Percentiles rank a stretch among this genome's conserved stretches.
phyloP scores from a whole-genome alignment of 345 rosid genomes.

The Excoecaria cochinchinensis region DNA sequence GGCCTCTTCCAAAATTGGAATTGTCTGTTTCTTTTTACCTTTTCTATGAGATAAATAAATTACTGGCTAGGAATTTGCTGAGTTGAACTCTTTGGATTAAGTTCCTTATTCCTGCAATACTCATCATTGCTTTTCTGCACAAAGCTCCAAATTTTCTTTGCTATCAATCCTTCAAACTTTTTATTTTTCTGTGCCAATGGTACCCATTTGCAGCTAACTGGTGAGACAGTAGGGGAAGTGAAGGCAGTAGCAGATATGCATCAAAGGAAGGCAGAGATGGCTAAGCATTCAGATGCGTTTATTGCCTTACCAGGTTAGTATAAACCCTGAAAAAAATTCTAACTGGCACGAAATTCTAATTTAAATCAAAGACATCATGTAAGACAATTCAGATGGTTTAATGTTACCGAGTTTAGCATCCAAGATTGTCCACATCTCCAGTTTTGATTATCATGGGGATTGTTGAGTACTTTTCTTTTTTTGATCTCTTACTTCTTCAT shows the following conservation, averaged over 20 bases:
- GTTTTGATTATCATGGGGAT: slow-evolving; percentile 17
- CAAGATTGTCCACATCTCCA: slow-evolving; percentile 15
- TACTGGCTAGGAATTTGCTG: slow-evolving; percentile 13
- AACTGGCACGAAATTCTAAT: slow-evolving; percentile 21
- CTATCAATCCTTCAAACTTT: slow-evolving; percentile 16
- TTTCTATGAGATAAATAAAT: slow-evolving; percentile 1
- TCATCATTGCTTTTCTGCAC: slow-evolving; percentile 59
- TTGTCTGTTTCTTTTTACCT: neutral
- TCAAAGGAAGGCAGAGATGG: slow-evolving; percentile 99
- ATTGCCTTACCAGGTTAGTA: slow-evolving; percentile 97
- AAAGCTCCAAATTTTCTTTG: slow-evolving; percentile 29
- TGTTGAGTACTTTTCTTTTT: slow-evolving; percentile 12
- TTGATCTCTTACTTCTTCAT: slow-evolving; percentile 13
- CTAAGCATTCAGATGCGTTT: slow-evolving; percentile 99
- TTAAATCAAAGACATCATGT: slow-evolving; percentile 24
- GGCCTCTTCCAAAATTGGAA: slow-evolving; percentile 19
- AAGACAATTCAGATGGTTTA: slow-evolving; percentile 23
- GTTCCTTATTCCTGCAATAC: slow-evolving; percentile 35
- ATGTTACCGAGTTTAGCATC: slow-evolving; percentile 15
- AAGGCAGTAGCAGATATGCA: slow-evolving; percentile 99
- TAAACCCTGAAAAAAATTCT: slow-evolving; percentile 19
- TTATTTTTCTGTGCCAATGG: slow-evolving; percentile 22
- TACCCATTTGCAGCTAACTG: slow-evolving; percentile 74
- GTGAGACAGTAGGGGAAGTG: slow-evolving; percentile 99
- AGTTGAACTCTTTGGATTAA: slow-evolving; percentile 53